These are phyloP conservation scores for Cornus suecica DNA, from an alignment of 148 eudicot species.

Conservation along the genomic window DNA sequence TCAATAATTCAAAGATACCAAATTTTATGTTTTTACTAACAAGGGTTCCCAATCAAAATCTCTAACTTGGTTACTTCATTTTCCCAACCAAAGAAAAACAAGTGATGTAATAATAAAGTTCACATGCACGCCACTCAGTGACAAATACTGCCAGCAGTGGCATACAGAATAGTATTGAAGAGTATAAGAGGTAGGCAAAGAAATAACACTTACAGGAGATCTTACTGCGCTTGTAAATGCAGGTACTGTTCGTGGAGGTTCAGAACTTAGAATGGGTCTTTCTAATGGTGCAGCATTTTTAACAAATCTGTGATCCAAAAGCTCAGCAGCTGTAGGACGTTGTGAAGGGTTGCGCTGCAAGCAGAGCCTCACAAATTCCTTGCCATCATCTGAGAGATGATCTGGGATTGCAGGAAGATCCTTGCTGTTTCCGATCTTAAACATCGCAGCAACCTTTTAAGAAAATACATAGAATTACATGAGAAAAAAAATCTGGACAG, in stretches of 20 bases:
- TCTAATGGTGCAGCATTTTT: conserved; percentile 31
- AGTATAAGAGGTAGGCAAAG: not conserved
- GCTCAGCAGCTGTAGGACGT: conserved; percentile 59
- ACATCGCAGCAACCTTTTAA: conserved; percentile 68
- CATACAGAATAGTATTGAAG: not conserved
- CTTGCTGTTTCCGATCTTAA: conserved; percentile 74
- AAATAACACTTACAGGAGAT: conserved; percentile 17
- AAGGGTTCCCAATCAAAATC: not conserved
- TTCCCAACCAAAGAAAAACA: not conserved
- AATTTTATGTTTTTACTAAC: not conserved
- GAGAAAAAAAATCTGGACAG: conserved; percentile 9
- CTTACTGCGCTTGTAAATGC: conserved; percentile 19
- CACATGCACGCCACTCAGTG: not conserved
- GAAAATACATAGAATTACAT: not conserved
- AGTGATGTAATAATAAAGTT: not conserved
- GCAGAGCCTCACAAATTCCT: conserved; percentile 55
- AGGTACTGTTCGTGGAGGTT: conserved; percentile 19
- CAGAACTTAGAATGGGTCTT: conserved; percentile 29
- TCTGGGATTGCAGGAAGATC: conserved; percentile 66
- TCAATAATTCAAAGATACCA: not conserved
- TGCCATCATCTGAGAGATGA: conserved; percentile 62
- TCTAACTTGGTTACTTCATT: not conserved
- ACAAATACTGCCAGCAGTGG: conserved; percentile 1
- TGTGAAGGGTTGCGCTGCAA: conserved; percentile 53
- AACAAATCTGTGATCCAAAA: conserved; percentile 63